Percentiles rank a stretch among this genome's conserved stretches.
Conservation (phyloP, 2,329 filamentous ascomycete species). For the Akanthomyces muscarius region DNA sequence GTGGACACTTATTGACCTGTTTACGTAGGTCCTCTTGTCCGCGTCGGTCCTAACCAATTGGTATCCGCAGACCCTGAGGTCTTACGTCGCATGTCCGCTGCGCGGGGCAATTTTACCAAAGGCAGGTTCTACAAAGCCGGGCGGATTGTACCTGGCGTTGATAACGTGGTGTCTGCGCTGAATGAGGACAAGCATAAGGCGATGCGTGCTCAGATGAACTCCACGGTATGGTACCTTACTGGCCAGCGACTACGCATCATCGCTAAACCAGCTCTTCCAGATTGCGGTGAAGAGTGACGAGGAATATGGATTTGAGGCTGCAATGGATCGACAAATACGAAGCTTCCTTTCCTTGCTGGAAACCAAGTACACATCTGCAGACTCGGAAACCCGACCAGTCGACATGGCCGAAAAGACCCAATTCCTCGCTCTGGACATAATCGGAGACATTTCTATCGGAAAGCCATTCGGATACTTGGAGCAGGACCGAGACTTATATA, state of each 20-base stretch:
- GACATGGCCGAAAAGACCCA: slow-evolving; percentile 49
- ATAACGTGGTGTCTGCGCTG: slow-evolving; percentile 49
- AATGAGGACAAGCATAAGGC: slow-evolving; percentile 40
- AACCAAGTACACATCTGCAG: slow-evolving; percentile 42
- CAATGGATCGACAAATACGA: slow-evolving; percentile 36
- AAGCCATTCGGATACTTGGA: slow-evolving; percentile 48
- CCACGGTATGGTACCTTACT: slow-evolving; percentile 33
- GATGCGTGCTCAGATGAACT: slow-evolving; percentile 42
- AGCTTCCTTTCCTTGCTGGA: slow-evolving; percentile 44
- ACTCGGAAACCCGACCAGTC: slow-evolving; percentile 32
- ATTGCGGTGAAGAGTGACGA: slow-evolving; percentile 49
- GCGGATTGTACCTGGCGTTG: slow-evolving; percentile 49
- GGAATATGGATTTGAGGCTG: slow-evolving; percentile 37
- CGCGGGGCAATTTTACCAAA: slow-evolving; percentile 35
- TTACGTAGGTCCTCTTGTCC: slow-evolving; percentile 31
- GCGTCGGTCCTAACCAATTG: slow-evolving; percentile 41
- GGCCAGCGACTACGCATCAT: background rate
- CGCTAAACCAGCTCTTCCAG: slow-evolving; percentile 27
- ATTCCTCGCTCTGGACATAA: slow-evolving; percentile 52
- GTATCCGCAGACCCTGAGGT: slow-evolving; percentile 37
- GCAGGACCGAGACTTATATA: slow-evolving; percentile 45
- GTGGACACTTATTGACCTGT: background rate
- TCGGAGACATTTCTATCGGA: slow-evolving; percentile 51
- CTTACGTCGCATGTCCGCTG: slow-evolving; percentile 35
- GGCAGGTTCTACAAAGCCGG: slow-evolving; percentile 45